These are phyloP conservation scores for Mucor velutinosus DNA, from an alignment of 371 early-diverging fungal species.

Conservation along the genomic window DNA sequence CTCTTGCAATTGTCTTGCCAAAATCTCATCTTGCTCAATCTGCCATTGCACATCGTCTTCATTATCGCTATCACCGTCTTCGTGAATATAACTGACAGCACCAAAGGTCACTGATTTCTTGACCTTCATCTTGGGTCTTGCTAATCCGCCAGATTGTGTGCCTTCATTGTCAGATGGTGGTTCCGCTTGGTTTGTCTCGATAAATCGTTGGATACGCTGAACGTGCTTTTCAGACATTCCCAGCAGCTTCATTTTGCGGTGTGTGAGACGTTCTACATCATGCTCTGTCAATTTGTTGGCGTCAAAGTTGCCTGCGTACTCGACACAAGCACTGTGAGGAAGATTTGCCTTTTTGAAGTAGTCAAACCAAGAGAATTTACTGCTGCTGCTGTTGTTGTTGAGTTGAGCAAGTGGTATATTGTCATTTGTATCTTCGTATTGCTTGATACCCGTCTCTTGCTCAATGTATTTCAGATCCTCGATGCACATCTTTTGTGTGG, in stretches of 20 bases:
- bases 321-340: constrained; percentile 65
- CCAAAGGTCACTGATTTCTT: constrained; percentile 52
- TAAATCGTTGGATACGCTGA: constrained; percentile 70
- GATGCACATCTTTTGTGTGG: constrained; percentile 81
- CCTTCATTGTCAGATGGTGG: constrained; percentile 48
- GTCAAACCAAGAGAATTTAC: constrained; percentile 82
- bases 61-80: constrained; percentile 25
- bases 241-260: constrained; percentile 71
- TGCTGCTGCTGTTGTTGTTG: constrained; percentile 7
- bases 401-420: constrained; percentile 56
- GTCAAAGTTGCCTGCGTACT: constrained; percentile 82
- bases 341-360: constrained; percentile 81
- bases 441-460: constrained; percentile 48
- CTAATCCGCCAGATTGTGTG: neutral
- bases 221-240: constrained; percentile 85
- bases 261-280: constrained; percentile 72
- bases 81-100: constrained; percentile 43
- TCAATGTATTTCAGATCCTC: constrained; percentile 73
- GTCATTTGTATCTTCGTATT: constrained; percentile 45
- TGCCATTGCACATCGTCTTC: constrained; percentile 38
- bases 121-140: constrained; percentile 24
- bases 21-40: constrained; percentile 68
- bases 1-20: constrained; percentile 81
- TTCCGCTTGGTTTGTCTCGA: constrained; percentile 41
- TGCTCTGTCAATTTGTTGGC: constrained; percentile 73